Conservation (phyloP, 129 eudicot genomes). For the Helichrysum umbraculigerum region DNA sequence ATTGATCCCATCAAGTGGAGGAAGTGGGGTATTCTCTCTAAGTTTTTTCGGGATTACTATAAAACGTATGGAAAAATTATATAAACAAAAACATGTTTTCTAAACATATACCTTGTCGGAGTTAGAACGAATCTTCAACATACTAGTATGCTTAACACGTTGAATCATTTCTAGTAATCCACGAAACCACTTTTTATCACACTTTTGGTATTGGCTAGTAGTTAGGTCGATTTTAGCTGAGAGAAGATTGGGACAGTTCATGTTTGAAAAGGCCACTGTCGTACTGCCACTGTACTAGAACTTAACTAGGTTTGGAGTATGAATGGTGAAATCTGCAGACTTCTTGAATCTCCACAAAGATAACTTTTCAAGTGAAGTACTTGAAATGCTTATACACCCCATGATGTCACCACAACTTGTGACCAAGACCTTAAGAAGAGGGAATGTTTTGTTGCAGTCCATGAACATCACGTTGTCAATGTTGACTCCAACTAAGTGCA, state of each 20-base stretch:
- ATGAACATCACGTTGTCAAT: neutral
- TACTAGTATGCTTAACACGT: too few relatives aligned
- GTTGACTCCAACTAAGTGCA: neutral
- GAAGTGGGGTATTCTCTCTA: neutral
- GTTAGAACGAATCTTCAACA: too few relatives aligned
- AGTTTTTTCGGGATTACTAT: neutral
- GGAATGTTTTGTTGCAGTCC: neutral
- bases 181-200: too few relatives aligned
- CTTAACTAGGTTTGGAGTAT: neutral
- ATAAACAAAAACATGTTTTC: neutral
- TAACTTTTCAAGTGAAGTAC: neutral
- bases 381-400: neutral
- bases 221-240: too few relatives aligned
- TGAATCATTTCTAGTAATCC: too few relatives aligned
- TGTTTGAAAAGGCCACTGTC: too few relatives aligned
- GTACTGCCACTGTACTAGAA: too few relatives aligned
- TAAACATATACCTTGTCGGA: neutral
- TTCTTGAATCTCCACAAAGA: neutral
- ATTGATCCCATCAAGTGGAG: too few relatives aligned
- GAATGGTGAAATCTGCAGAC: neutral
- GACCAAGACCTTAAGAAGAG: neutral
- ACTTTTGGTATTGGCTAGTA: too few relatives aligned
- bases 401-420: neutral
- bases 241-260: too few relatives aligned
- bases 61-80: neutral